Evolutionary conservation across 2,329 filamentous ascomycete species (phyloP).

Genomic region (Trichophyton equinum): DNA sequence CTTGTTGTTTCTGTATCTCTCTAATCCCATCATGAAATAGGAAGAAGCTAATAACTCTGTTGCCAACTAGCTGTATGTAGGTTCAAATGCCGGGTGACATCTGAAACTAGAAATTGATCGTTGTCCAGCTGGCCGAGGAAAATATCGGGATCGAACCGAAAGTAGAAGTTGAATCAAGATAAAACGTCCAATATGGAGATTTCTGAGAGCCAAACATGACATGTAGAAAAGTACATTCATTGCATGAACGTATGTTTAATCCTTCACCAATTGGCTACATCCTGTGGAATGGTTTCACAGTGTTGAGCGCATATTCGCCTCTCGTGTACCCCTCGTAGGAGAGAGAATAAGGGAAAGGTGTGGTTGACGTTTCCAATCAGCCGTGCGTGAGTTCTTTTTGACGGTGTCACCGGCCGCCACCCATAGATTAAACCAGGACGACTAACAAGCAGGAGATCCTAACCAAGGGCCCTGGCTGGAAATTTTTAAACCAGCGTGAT

Average conservation of each 20-base stretch:
- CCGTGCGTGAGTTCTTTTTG: neutral
- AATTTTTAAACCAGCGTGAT: neutral
- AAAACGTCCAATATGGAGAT: neutral
- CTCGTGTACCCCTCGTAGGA: neutral
- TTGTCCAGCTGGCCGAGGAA: neutral
- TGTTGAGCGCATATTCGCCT: neutral
- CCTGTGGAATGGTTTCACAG: neutral
- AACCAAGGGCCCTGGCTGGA: neutral
- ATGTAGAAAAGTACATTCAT: neutral
- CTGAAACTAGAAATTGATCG: neutral
- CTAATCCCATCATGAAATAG: neutral
- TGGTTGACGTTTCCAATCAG: conserved; percentile 1
- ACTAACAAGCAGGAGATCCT: neutral
- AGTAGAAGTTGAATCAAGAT: neutral
- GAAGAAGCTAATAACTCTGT: neutral
- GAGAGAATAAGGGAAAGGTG: neutral
- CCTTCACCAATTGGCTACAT: neutral
- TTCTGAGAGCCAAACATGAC: neutral
- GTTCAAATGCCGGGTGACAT: neutral
- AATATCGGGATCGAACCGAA: neutral
- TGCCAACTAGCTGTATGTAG: neutral
- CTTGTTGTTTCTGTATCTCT: neutral
- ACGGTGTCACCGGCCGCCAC: neutral
- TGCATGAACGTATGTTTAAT: neutral
- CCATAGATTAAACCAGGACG: neutral